Evolutionary conservation across 495 filamentous ascomycete species (phyloP).

Genomic region (Echria macrotheca): DNA sequence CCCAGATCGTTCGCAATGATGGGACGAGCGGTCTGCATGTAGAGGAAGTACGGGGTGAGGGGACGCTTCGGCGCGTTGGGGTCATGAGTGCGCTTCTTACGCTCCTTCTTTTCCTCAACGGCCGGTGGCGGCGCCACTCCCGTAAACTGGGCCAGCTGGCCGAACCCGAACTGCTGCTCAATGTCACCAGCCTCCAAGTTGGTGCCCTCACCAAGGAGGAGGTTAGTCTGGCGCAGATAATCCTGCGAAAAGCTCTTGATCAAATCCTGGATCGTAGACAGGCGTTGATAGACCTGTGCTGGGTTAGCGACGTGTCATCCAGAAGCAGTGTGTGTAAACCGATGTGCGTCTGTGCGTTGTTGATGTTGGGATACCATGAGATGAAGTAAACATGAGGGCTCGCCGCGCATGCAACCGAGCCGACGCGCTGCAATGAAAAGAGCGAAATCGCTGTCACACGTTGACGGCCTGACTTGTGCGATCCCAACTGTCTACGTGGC

Average conservation of each 20-base stretch:
- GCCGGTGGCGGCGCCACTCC: conserved; percentile 25
- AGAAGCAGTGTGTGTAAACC: neutral
- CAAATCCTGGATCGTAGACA: conserved; percentile 66
- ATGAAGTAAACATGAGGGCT: no score
- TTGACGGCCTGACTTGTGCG: no score
- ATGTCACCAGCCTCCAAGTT: conserved; percentile 33
- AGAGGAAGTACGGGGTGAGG: conserved; percentile 90
- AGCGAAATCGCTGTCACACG: no score
- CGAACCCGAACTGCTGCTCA: conserved; percentile 15
- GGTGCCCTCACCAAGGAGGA: conserved; percentile 61
- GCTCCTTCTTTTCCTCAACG: conserved; percentile 68
- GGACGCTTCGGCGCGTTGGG: conserved; percentile 93
- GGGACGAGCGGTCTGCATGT: conserved; percentile 74
- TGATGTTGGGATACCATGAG: no score
- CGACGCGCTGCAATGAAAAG: no score
- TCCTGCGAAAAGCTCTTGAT: conserved; percentile 69
- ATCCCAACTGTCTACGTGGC: no score
- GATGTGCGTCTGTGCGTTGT: no score
- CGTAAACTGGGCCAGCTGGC: conserved; percentile 32
- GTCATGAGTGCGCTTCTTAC: conserved; percentile 82
- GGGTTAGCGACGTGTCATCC: conserved; percentile 21
- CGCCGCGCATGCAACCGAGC: no score
- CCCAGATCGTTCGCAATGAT: conserved; percentile 75
- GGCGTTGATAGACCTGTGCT: conserved; percentile 61
- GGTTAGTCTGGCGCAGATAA: conserved; percentile 77